Base-by-base conservation (phyloP, 345 rosid species). In the Cardamine chenopodiifolia region DNA sequence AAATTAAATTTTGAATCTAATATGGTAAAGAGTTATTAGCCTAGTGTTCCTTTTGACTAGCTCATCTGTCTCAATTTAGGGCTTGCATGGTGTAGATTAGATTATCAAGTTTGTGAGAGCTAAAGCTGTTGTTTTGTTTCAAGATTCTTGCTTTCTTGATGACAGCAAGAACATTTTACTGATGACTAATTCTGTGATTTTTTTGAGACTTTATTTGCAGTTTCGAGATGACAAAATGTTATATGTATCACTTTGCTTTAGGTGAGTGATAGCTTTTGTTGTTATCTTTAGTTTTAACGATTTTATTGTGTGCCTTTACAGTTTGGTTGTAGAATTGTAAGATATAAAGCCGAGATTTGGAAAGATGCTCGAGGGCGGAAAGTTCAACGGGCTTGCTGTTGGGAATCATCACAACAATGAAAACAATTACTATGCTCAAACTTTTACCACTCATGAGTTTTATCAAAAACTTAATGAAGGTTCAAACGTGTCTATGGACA, bases 381-480 rank as follows among this genome's bases (percentile, higher is more conserved):
- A 83, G 39, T 79, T 83, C 66, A 73, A 82, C 35, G 83, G 78
- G 20, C 69, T 78, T 4, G 72, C 72, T 47, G 79, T 73, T 54
- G 84, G 80, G 66, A 78, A 77, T 63, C 68, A 64, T 63, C 66
- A 68, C 66, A 73, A 85, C 83, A 80, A 74, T 12, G 69, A 66
- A 40, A 82, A 80, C 71, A 76, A 83, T 23, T 84, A 80, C 82
- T 78, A 83, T 77, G 82, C 80, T 32, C 37, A 32, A 32, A 32
- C 37, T 12, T 39, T 39, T 39, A 39, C 44, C 4, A 3, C 14
- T 11, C n/a, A n/a, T n/a, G 85, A 82, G 29, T 86, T 86, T 66
- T 84, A 86, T 61, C 84, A 81, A 18, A 85, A 86, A 56, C 88
- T 86, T 13, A 85, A 82, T 25, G 90, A 84, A 62, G 85, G 85